These are phyloP conservation scores for Postia placenta DNA, from an alignment of 768 basidiomycete genomes.

Conservation along the genomic window DNA sequence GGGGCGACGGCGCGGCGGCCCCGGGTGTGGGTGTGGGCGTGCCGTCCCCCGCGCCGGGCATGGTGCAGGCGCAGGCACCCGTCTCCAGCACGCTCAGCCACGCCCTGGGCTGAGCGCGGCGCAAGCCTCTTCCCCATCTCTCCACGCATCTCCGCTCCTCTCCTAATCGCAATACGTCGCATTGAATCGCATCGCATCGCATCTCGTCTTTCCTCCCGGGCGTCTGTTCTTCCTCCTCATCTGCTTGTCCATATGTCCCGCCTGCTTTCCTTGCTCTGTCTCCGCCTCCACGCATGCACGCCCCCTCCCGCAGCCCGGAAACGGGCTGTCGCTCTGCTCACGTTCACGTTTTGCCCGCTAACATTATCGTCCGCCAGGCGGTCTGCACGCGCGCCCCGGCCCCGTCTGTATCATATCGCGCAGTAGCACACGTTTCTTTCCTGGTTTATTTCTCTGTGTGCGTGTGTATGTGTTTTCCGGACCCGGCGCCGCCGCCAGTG, in stretches of 20 bases:
- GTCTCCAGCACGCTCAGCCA: constrained; percentile 14
- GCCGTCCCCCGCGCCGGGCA: neutral
- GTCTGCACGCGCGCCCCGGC: neutral
- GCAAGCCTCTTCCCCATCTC: too few relatives aligned
- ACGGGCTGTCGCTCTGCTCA: neutral
- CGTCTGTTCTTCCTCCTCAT: neutral
- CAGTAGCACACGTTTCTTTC: too few relatives aligned
- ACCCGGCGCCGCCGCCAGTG: too few relatives aligned
- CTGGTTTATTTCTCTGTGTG: too few relatives aligned
- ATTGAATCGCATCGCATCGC: neutral
- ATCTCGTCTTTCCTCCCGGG: neutral
- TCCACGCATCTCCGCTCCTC: too few relatives aligned
- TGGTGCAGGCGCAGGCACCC: constrained; percentile 4
- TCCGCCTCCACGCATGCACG: neutral
- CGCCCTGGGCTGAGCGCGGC: constrained; percentile 10
- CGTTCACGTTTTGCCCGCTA: neutral
- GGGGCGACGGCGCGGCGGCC: too few relatives aligned
- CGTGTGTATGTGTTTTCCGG: too few relatives aligned
- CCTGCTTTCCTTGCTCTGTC: neutral
- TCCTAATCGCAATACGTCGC: too few relatives aligned
- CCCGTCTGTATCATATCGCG: neutral
- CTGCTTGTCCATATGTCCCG: neutral
- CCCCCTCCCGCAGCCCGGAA: neutral
- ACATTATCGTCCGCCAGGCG: neutral
- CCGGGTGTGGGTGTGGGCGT: neutral